Base-by-base conservation (phyloP, 2,329 filamentous ascomycete genomes). In the Graphium sp. region DNA sequence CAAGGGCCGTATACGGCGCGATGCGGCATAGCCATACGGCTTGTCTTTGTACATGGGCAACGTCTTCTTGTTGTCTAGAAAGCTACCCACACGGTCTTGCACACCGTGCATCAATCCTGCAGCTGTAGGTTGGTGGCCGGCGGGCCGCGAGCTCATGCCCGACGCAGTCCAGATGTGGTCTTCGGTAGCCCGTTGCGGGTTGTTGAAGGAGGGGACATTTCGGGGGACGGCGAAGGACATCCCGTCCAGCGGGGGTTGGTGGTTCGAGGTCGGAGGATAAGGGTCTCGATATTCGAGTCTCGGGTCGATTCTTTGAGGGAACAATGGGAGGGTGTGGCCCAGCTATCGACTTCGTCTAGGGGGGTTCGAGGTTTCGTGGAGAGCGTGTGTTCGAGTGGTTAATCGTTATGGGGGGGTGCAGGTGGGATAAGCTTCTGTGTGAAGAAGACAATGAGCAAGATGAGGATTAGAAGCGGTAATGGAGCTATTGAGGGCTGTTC, bases 11-110 rank as follows among this genome's bases (percentile, higher is more conserved):
- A 62, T 59, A 41, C 68, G 66, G 39, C 66, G 60, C 35, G 68
- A 69, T 19, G 62, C 56, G 24, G 67, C 61, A 42, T 80, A 75
- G 28, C 63, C 65, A 47, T 81, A 89, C n/a, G 89, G 89, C 51
- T 98, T 98, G 56, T 98, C 89, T 55, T 98, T 98, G 60, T 98
- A 98, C 79, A 95, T 85, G 25, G 89, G 89, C 36, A 98, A 58
- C 33, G 40, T 50, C 19, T 55, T 43, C 36, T 50, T 51, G 15
- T 53, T 66, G 21, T 74, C 68, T 36, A 85, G 74, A 34, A 84
- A 63, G 33, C 60, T 62, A 28, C 66, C 66, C 20, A 82, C 58
- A 35, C 66, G 70, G 40, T 67, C 66, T 27, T 75, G 60, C 22
- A 82, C 59, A 26, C 56, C 61, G 34, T 56, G 53, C 26, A 69